A percentile compares a stretch with the other conserved stretches of the same genome.
Conservation (phyloP, 176 grass and related monocot species). For the Hsuehochloa calcarea region DNA sequence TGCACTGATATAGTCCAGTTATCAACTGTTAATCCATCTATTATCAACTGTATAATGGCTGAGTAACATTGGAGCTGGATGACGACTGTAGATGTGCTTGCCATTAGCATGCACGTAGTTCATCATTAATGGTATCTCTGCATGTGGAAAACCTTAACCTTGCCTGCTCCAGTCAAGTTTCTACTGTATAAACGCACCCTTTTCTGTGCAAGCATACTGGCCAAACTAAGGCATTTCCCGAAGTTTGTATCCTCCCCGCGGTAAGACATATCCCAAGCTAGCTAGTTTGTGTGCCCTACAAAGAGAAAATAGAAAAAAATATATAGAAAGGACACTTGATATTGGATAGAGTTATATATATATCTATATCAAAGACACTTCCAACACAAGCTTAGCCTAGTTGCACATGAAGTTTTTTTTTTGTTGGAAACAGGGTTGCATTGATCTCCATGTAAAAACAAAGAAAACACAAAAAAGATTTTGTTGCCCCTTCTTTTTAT, state of each 20-base stretch:
- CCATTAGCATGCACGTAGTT: not conserved
- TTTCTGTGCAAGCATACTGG: slow-evolving; percentile 38
- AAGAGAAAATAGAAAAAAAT: slow-evolving; percentile 25
- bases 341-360: not conserved
- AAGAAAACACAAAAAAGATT: slow-evolving; percentile 9
- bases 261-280: not conserved
- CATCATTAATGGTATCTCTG: slow-evolving; percentile 32
- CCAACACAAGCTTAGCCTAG: not conserved
- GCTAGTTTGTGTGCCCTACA: too few relatives aligned
- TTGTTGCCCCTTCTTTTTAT: not conserved
- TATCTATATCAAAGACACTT: not conserved
- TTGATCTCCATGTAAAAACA: slow-evolving; percentile 15
- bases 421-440: not conserved
- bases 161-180: slow-evolving; percentile 52
- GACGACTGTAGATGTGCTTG: not conserved
- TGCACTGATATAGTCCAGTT: not conserved
- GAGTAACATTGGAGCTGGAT: not conserved
- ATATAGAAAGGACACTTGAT: not conserved
- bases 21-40: not conserved
- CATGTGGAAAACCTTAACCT: slow-evolving; percentile 39
- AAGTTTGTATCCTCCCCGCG: not conserved
- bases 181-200: slow-evolving; percentile 32
- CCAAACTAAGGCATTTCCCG: slow-evolving; percentile 12
- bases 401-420: not conserved
- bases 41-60: not conserved